Evolutionary conservation across 805 yeast genomes (phyloP), one percentile per base, ranked within the genome.

Genomic region (Ogataea pilisensis): DNA sequence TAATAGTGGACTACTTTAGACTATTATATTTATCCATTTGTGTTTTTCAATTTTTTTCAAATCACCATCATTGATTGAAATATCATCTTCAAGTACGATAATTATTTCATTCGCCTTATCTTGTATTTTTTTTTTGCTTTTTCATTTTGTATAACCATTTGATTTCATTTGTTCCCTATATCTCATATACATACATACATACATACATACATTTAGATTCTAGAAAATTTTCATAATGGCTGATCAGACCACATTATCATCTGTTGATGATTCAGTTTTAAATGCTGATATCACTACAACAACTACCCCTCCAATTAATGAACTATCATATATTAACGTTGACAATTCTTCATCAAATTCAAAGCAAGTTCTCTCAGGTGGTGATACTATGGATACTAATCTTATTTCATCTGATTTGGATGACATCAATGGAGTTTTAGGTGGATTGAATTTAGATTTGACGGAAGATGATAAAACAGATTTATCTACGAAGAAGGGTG

Each of bases 371-470:
- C 7, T 22, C 11, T 22, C 26, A 8, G 26, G 26, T 22, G 26
- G 26, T 22, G 26, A 26, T 13, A 33, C 37, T 26, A 35, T 12
- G 28, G 27, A 37, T 30, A 13, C 35, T 21, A 44, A 39, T 16
- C 34, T 46, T n/a, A 28, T 35, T 5, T 21, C 56, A 13, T 42
- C 53, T 13, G 61, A 56, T 24, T 49, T 58, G 34, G 59, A 60
- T 36, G 78, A 73, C 45, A 65, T 74, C 33, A 74, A 69, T 21
- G 73, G 74, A 13, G 77, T 77, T 17, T 56, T 74, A 31, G 69
- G 68, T 35, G 68, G 69, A 31, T 60, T 75, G 34, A 67, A 72
- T 52, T 60, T 75, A 41, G 76, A 71, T 26, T 50, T 61, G 43
- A 35, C 53, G 12, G 37, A 39, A 21, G 39, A 41, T 28, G 33